A percentile compares a stretch with the other conserved stretches of the same genome.
phyloP scores from a whole-genome alignment of 1,284 basidiomycete genomes.

The Melampsora occidentalis region DNA sequence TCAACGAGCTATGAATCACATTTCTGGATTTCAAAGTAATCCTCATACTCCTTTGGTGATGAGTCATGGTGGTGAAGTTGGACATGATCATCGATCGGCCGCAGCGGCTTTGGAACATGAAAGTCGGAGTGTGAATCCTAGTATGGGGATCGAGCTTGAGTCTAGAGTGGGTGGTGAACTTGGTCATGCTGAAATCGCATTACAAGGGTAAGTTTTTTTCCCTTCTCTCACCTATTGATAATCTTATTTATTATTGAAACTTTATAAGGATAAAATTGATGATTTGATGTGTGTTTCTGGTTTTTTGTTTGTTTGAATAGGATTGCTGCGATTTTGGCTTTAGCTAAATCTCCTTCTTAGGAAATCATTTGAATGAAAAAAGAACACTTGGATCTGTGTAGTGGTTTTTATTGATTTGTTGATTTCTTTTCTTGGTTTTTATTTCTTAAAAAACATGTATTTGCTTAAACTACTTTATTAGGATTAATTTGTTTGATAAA shows the following conservation, averaged over 20 bases:
- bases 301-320: not conserved
- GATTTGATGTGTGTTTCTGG: not conserved
- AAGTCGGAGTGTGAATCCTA: not conserved
- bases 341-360: conserved; percentile 9
- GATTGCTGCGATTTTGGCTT: conserved; percentile 27
- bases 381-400: not conserved
- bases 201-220: conserved; percentile 29
- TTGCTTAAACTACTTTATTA: not conserved
- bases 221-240: too few relatives aligned
- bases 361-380: not conserved
- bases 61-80: too few relatives aligned
- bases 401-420: not conserved
- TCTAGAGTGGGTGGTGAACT: not conserved
- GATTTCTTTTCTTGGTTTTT: not conserved
- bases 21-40: too few relatives aligned
- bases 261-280: not conserved
- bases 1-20: too few relatives aligned
- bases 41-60: too few relatives aligned
- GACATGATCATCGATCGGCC: too few relatives aligned
- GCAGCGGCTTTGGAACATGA: too few relatives aligned
- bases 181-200: conserved; percentile 35
- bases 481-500: too few relatives aligned
- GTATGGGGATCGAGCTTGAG: not conserved
- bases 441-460: not conserved
- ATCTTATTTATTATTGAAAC: too few relatives aligned